These are phyloP conservation scores for Ceratobasidium sp. DNA, from an alignment of 1,284 basidiomycete species.

Conservation along the genomic window DNA sequence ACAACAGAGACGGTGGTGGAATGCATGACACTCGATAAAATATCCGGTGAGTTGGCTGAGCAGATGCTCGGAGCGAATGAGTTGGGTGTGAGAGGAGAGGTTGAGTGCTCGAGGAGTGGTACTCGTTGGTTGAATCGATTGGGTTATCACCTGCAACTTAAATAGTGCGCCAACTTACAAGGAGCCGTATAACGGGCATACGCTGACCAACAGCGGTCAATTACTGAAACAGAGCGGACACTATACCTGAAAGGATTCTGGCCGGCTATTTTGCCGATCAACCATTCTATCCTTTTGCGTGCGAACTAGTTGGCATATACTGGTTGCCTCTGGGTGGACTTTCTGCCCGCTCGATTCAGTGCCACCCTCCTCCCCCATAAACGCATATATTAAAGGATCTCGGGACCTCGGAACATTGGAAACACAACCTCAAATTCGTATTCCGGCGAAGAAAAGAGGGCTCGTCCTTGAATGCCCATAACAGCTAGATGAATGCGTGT, in stretches of 20 bases:
- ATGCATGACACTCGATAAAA: constrained; percentile 4
- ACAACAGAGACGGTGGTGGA: constrained; percentile 5
- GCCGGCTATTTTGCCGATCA: background rate
- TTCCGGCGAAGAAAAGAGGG: too few species aligned
- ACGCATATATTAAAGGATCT: constrained; percentile 4
- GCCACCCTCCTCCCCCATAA: background rate
- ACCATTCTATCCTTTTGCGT: background rate
- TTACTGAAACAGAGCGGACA: constrained; percentile 22
- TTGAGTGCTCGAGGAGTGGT: background rate
- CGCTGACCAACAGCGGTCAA: constrained; percentile 21
- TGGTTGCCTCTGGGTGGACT: background rate
- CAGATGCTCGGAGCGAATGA: background rate
- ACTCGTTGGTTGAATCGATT: too few species aligned
- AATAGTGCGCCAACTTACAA: background rate
- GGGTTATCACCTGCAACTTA: background rate
- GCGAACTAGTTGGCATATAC: background rate
- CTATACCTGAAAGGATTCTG: background rate
- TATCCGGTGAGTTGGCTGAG: background rate
- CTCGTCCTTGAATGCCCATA: background rate
- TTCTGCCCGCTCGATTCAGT: background rate
- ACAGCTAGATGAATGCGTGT: background rate
- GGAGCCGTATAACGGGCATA: background rate
- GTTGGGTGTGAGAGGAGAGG: background rate
- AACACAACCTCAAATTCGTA: too few species aligned
- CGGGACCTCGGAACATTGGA: background rate